Percentiles rank a stretch among this genome's conserved stretches.
These are phyloP conservation scores for Blastobotrys arbuscula DNA, from an alignment of 1,139 yeast genomes.

Conservation along the genomic window DNA sequence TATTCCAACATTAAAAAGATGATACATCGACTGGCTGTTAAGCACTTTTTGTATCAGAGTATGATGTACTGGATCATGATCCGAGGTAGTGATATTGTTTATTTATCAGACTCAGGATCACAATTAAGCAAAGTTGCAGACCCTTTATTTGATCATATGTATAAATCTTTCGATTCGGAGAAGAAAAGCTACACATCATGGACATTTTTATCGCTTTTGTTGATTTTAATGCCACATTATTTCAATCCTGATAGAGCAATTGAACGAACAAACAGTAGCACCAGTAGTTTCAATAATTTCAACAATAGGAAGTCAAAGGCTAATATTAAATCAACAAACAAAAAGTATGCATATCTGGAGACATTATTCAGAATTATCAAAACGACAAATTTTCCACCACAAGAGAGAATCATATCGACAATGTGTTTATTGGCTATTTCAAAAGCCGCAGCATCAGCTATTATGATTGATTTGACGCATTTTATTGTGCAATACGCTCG, in stretches of 20 bases:
- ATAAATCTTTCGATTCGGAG: constrained; percentile 19
- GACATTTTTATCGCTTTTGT: constrained; percentile 32
- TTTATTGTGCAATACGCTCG: constrained; percentile 43
- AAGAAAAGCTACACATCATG: constrained; percentile 21
- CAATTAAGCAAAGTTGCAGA: constrained; percentile 4
- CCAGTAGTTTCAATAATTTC: background rate
- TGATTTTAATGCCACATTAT: constrained; percentile 30
- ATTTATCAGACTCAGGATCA: constrained; percentile 22
- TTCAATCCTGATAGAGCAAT: background rate
- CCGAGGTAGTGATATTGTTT: constrained; percentile 47
- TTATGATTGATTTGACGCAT: constrained; percentile 43
- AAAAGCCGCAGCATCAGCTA: constrained; percentile 41
- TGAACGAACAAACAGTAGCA: background rate
- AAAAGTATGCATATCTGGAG: constrained; percentile 14
- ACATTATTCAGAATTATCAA: constrained; percentile 10
- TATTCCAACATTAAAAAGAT: constrained; percentile 43
- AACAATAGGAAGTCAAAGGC: background rate
- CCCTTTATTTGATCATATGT: constrained; percentile 25
- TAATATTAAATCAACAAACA: background rate
- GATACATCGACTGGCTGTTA: constrained; percentile 50
- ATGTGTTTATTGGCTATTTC: constrained; percentile 22
- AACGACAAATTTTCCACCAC: constrained; percentile 19
- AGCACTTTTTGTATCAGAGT: constrained; percentile 47
- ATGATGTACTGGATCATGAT: constrained; percentile 52
- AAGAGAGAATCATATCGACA: constrained; percentile 38